Evolutionary conservation across 345 rosid genomes (phyloP).

Genomic region (Gossypium bickii): DNA sequence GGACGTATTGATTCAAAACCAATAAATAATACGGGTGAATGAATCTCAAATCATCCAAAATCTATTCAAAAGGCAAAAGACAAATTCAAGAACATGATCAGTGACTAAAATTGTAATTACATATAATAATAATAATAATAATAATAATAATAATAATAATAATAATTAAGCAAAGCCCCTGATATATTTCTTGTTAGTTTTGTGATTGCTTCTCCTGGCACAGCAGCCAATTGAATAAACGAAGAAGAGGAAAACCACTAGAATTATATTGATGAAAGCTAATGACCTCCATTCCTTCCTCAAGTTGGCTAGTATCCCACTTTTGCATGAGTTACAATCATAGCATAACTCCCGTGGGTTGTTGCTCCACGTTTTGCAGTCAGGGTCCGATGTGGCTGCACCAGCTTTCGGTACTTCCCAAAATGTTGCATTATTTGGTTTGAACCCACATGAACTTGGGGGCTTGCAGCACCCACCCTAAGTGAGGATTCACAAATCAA

Average conservation of each 20-base stretch:
- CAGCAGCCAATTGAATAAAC: conserved; percentile 35
- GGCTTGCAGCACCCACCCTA: conserved; percentile 75
- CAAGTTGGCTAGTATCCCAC: conserved; percentile 37
- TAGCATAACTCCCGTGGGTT: conserved; percentile 36
- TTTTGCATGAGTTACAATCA: conserved; percentile 52
- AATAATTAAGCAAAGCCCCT: not conserved
- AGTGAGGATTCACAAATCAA: not conserved
- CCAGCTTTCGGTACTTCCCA: conserved; percentile 29
- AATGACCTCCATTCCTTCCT: conserved; percentile 39
- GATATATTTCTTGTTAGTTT: not conserved
- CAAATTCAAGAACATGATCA: not conserved
- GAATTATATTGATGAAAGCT: conserved; percentile 24
- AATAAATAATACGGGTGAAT: not conserved
- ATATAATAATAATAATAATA: too few species aligned
- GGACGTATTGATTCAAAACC: too few species aligned
- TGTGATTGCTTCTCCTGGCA: conserved; percentile 29
- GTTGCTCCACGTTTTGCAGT: conserved; percentile 57
- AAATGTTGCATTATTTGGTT: conserved; percentile 34
- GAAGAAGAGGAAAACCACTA: conserved; percentile 24
- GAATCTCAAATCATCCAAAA: not conserved
- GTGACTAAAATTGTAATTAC: not conserved
- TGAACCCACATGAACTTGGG: conserved; percentile 47
- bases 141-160: too few species aligned
- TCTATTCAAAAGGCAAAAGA: not conserved
- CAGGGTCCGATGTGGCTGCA: conserved; percentile 7